Conservation (phyloP, 2,329 filamentous ascomycete species). For the Calonectria hawksworthii region DNA sequence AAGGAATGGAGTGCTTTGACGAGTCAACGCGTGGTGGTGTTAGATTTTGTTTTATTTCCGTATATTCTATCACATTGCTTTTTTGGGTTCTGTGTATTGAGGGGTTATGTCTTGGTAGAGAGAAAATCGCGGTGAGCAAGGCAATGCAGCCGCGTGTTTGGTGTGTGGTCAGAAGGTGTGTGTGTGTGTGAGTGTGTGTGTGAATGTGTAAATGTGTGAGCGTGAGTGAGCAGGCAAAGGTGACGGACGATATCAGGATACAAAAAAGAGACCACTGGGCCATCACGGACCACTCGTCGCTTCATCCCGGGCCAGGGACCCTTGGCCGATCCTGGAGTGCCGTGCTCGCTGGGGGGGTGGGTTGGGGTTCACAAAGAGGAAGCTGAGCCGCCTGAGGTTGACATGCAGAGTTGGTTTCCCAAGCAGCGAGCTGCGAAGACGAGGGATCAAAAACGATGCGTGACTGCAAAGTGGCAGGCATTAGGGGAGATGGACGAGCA, state of each 20-base stretch:
- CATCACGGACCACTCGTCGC: slow-evolving; percentile 25
- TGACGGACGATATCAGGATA: neutral
- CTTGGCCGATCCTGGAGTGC: slow-evolving; percentile 14
- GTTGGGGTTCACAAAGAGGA: slow-evolving; percentile 27
- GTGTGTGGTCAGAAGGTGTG: neutral
- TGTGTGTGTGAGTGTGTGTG: neutral
- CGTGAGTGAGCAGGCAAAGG: neutral
- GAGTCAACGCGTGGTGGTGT: neutral
- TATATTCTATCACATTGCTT: neutral
- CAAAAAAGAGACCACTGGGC: neutral
- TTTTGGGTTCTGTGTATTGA: neutral
- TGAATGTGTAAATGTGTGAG: neutral
- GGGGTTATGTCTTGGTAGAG: neutral
- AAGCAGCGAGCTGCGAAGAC: no score
- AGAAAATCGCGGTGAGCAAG: neutral
- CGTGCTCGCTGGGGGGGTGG: slow-evolving; percentile 8
- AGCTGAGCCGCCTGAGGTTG: neutral
- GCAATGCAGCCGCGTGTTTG: neutral
- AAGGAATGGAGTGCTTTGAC: neutral
- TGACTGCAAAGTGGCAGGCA: neutral
- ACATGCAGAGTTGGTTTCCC: neutral
- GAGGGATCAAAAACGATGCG: neutral
- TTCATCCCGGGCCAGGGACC: slow-evolving; percentile 18
- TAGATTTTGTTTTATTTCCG: neutral
- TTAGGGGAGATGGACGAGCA: neutral